Percentiles rank a stretch among this genome's conserved stretches.
Conservation (phyloP, 495 filamentous ascomycete species). For the Chaetomium fimeti region DNA sequence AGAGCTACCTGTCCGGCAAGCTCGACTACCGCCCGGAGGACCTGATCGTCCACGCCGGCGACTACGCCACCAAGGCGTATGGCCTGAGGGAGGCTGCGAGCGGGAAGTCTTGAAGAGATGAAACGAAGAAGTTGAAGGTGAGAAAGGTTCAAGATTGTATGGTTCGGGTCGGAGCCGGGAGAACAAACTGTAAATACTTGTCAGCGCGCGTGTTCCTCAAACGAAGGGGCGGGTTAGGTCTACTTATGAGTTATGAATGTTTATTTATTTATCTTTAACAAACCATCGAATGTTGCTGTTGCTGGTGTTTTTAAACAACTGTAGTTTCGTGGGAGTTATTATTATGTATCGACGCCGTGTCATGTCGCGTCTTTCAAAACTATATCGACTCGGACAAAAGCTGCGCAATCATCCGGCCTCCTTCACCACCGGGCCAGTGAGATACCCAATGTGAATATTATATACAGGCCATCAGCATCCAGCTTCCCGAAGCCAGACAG, state of each 20-base stretch:
- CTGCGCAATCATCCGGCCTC: neutral
- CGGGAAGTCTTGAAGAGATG: slow-evolving; percentile 34
- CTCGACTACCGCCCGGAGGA: slow-evolving; percentile 88
- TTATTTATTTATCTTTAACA: neutral
- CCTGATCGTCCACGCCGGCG: slow-evolving; percentile 85
- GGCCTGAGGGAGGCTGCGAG: slow-evolving; percentile 61
- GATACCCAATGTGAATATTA: neutral
- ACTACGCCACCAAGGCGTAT: slow-evolving; percentile 95
- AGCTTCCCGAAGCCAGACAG: slow-evolving; percentile 6
- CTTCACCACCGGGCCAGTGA: neutral
- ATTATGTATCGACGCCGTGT: slow-evolving; percentile 13
- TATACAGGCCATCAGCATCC: neutral
- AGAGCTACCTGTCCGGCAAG: slow-evolving; percentile 83
- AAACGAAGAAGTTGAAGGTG: neutral
- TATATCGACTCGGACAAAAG: slow-evolving; percentile 4
- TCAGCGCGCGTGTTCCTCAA: neutral
- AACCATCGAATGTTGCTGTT: neutral
- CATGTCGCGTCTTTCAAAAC: slow-evolving; percentile 3
- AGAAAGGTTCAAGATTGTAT: too few species aligned
- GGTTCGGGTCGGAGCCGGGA: too few species aligned
- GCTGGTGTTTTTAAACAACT: neutral
- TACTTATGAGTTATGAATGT: slow-evolving; percentile 14
- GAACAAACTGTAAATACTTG: slow-evolving; percentile 6
- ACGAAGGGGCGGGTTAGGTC: neutral
- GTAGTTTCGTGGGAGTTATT: neutral